A percentile compares a stretch with the other conserved stretches of the same genome.
Evolutionary conservation across 1,139 yeast species (phyloP).

Genomic region (Nadsonia starkeyi-henricii): DNA sequence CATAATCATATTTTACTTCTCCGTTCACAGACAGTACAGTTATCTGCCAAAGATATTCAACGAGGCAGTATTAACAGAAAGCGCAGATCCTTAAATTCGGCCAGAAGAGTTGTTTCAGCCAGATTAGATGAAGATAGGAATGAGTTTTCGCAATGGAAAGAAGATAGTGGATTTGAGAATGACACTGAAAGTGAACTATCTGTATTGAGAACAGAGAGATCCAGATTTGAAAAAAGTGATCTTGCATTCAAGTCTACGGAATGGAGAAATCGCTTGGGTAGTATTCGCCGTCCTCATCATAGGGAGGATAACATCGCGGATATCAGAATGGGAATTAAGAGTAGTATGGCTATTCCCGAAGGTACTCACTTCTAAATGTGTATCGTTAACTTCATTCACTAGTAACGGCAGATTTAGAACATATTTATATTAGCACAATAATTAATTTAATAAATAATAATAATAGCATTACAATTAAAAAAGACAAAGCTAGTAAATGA

Average conservation of each 20-base stretch:
- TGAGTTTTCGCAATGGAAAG: background rate
- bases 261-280: background rate
- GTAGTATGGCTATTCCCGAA: background rate
- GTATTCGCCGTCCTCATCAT: background rate
- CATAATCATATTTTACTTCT: background rate
- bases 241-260: background rate
- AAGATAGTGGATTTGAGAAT: background rate
- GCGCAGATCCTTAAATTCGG: background rate
- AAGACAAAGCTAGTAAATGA: too few species aligned
- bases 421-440: too few species aligned
- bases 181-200: background rate
- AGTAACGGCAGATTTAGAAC: too few species aligned
- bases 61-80: background rate
- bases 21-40: background rate
- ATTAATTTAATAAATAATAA: too few species aligned
- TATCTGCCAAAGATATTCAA: background rate
- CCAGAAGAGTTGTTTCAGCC: background rate
- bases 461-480: too few species aligned
- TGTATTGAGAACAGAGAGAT: background rate
- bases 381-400: too few species aligned
- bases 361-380: background rate
- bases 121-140: background rate
- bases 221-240: background rate
- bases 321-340: background rate
- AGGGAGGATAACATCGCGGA: background rate